Evolutionary conservation across 257 asterid genomes (phyloP), one percentile per base, ranked within the genome.

Genomic region (Forsythia viridissima): DNA sequence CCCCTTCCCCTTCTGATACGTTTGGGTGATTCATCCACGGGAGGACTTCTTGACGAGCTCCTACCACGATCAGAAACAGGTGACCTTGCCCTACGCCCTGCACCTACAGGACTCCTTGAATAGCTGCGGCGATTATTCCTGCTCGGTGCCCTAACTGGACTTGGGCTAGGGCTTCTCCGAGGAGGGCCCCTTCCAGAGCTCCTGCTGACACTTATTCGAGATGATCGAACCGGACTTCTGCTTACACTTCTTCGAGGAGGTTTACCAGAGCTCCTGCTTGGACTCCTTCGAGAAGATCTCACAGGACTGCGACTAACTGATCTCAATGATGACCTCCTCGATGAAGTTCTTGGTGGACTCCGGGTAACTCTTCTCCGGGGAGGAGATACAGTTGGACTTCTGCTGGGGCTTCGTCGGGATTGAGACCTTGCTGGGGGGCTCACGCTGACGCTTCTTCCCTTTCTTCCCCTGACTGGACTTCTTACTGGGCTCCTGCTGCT

Each of bases 1-100:
- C 99, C 99, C 85, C 99, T 87, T 30, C 99, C 99, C 85, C 97
- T 89, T 80, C 98, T 88, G 63, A 94, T 85, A 80, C 97, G 96
- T 86, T 89, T 91, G 63, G 99, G 92, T 37, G 99, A 93, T 73
- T 94, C 98, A 82, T 90, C 97, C 16, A 46, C 90, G 0, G 97
- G 91, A 81, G 90, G 92, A 77, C 99, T 95, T 81, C 97, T 96
- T 67, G 99, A 96, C 12, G 92, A 90, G 85, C 97, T 94, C 82
- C 94, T 88, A 57, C 91, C 87, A 80, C 89, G 95, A 71, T 78
- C 92, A 76, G 90, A 81, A 37, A 76, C 83, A 12, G 98, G 97
- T 59, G 98, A 95, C 82, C 94, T 91, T 34, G 76, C 96, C 84
- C 94, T 85, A 43, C 90, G 93, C 75, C 87, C 89, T 37, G 84